These are phyloP conservation scores for Cladobotryum protrusum DNA, from an alignment of 2,329 filamentous ascomycete species.

Conservation along the genomic window DNA sequence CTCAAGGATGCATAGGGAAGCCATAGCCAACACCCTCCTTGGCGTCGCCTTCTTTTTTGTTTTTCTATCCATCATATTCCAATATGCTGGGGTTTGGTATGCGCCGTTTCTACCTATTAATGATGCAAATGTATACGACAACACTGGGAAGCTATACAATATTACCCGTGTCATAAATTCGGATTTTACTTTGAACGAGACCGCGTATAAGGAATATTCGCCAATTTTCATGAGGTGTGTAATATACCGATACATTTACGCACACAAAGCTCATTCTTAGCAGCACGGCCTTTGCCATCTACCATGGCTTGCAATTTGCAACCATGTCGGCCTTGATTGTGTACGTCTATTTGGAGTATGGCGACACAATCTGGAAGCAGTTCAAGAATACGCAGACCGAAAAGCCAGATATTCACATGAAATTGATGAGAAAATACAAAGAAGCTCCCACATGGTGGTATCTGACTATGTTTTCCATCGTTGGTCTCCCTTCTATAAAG, in stretches of 20 bases:
- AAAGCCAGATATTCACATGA: conserved; percentile 59
- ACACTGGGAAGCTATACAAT: conserved; percentile 59
- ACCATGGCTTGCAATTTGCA: conserved; percentile 67
- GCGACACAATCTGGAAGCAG: conserved; percentile 59
- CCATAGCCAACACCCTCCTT: conserved; percentile 66
- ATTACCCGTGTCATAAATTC: conserved; percentile 56
- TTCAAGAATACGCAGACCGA: conserved; percentile 53
- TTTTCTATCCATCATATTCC: conserved; percentile 51
- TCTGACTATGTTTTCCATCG: conserved; percentile 48
- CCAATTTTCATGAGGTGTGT: conserved; percentile 55
- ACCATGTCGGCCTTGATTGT: conserved; percentile 64
- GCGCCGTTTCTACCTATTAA: conserved; percentile 61
- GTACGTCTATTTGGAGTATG: conserved; percentile 61
- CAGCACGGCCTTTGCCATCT: conserved; percentile 64
- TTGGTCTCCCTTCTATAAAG: conserved; percentile 25
- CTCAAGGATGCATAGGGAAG: conserved; percentile 42
- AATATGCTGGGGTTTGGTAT: conserved; percentile 63
- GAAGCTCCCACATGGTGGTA: conserved; percentile 62
- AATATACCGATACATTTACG: no score
- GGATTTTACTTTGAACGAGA: conserved; percentile 55
- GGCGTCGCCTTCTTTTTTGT: conserved; percentile 62
- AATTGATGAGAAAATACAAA: conserved; percentile 55
- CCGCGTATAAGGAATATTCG: conserved; percentile 61
- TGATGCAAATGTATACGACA: conserved; percentile 65
- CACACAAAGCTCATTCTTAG: no score